Conservation (phyloP, 345 rosid genomes). For the Dovyalis caffra region DNA sequence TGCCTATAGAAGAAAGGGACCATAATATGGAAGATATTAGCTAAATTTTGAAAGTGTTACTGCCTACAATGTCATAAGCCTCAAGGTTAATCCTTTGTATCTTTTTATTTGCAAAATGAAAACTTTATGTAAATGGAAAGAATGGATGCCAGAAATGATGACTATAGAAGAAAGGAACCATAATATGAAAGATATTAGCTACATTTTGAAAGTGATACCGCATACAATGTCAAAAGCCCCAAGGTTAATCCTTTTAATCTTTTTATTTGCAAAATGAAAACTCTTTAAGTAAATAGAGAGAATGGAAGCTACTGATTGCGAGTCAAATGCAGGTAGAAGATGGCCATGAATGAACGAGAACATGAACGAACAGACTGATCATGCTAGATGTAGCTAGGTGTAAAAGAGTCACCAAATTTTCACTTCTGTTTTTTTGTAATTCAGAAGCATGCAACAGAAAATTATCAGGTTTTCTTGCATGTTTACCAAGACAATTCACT, state of each 20-base stretch:
- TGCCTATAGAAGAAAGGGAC: constrained; percentile 49
- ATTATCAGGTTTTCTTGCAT: not conserved
- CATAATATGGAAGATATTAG: not conserved
- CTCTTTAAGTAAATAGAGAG: not conserved
- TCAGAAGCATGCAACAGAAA: not conserved
- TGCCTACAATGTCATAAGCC: not conserved
- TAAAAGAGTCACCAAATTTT: no score
- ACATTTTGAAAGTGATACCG: not conserved
- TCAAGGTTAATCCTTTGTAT: not conserved
- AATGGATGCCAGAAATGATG: constrained; percentile 57
- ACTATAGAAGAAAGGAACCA: constrained; percentile 42
- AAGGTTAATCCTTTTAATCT: not conserved
- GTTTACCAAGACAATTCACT: not conserved
- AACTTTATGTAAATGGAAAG: not conserved
- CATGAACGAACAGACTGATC: no score
- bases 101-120: not conserved
- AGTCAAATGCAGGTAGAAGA: no score
- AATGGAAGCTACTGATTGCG: not conserved
- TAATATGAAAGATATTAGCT: not conserved
- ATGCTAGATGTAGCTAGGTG: no score
- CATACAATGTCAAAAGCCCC: not conserved
- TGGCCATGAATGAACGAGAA: no score
- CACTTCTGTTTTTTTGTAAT: not conserved
- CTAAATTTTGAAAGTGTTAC: not conserved
- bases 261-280: not conserved